A percentile compares a stretch with the other conserved stretches of the same genome.
Conservation (phyloP, 768 basidiomycete genomes). For the Boletus fagicola region DNA sequence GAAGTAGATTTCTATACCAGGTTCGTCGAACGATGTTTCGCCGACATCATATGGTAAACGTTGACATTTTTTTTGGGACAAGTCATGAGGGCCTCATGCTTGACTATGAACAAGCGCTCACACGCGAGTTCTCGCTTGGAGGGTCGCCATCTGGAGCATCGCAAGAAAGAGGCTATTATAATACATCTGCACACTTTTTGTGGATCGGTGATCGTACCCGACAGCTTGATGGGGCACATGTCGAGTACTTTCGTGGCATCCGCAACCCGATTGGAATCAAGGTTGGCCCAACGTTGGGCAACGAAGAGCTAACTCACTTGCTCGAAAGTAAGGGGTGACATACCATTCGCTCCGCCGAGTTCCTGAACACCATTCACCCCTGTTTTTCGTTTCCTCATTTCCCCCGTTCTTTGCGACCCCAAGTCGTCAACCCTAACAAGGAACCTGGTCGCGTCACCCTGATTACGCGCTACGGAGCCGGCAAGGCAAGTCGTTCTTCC, state of each 20-base stretch:
- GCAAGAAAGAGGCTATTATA: slow-evolving; percentile 61
- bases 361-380: background rate
- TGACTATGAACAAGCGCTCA: slow-evolving; percentile 89
- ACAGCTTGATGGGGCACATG: slow-evolving; percentile 88
- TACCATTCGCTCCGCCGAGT: background rate
- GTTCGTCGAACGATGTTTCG: slow-evolving; percentile 36
- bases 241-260: slow-evolving; percentile 92
- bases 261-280: slow-evolving; percentile 95
- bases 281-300: slow-evolving; percentile 84
- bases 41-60: background rate
- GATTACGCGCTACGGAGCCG: slow-evolving; percentile 92
- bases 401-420: background rate
- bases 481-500: slow-evolving; percentile 51
- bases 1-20: slow-evolving; percentile 95
- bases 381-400: background rate
- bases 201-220: slow-evolving; percentile 98
- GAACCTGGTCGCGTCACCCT: slow-evolving; percentile 83
- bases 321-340: slow-evolving; percentile 60
- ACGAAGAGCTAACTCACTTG: slow-evolving; percentile 72
- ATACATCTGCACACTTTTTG: slow-evolving; percentile 90
- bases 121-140: slow-evolving; percentile 58
- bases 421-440: slow-evolving; percentile 85
- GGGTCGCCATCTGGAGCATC: slow-evolving; percentile 12
- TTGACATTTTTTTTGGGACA: slow-evolving; percentile 2
- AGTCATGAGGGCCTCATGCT: slow-evolving; percentile 95